Evolutionary conservation across 2,329 filamentous ascomycete genomes (phyloP).

Genomic region (Trichoderma arundinaceum): DNA sequence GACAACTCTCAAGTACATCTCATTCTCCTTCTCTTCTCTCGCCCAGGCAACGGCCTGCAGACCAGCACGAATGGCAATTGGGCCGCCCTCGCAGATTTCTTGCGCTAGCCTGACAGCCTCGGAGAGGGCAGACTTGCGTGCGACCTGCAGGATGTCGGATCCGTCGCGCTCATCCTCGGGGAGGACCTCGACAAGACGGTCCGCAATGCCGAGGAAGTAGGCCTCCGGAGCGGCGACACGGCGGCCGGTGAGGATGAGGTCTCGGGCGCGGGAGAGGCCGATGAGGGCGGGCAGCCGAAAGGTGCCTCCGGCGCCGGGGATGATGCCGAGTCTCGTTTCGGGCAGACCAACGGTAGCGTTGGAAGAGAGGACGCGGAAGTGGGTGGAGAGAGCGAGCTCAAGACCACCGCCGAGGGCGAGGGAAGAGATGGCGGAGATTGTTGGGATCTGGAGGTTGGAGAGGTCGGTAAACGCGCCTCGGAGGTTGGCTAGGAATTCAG

Average conservation of each 20-base stretch:
- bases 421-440: conserved; percentile 85
- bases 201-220: conserved; percentile 88
- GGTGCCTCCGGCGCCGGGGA: conserved; percentile 93
- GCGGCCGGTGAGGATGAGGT: conserved; percentile 89
- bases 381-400: conserved; percentile 87
- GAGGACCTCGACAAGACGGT: conserved; percentile 83
- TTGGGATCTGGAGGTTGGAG: conserved; percentile 80
- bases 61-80: conserved; percentile 79
- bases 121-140: conserved; percentile 70
- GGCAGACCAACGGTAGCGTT: conserved; percentile 81
- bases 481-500: conserved; percentile 76
- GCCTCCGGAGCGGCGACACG: conserved; percentile 82
- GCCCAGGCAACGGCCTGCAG: conserved; percentile 78
- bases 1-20: conserved; percentile 83
- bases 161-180: conserved; percentile 57
- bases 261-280: conserved; percentile 79
- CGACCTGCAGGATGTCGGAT: conserved; percentile 57
- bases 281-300: conserved; percentile 84
- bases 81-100: conserved; percentile 89
- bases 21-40: conserved; percentile 79
- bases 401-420: conserved; percentile 90
- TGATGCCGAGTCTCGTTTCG: conserved; percentile 90
- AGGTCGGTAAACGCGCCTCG: conserved; percentile 77
- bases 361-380: conserved; percentile 85
- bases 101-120: conserved; percentile 79